Evolutionary conservation across 2,329 filamentous ascomycete species (phyloP), one percentile per base, ranked within the genome.

Genomic region (Westerdykella sp.): DNA sequence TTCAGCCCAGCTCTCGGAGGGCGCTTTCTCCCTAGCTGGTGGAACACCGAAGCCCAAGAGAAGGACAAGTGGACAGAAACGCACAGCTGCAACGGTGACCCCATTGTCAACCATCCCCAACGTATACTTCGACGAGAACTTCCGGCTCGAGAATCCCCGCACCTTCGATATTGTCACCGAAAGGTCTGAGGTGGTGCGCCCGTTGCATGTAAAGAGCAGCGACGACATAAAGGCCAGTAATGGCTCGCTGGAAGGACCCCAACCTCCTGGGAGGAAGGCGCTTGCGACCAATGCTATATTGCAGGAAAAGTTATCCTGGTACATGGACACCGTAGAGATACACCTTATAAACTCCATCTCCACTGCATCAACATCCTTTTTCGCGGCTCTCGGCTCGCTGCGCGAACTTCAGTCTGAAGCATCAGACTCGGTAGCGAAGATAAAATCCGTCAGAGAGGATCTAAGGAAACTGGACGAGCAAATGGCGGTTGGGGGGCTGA

Each of bases 261-360:
- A 71, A 35, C 65, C 68, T 14, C 68, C 70, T 11, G 74, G 74
- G 7, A 80, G 91, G 47, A 97, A 96, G 64, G 86, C 87, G 1
- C 73, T 98, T 22, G 91, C 91, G 6, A 96, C 90, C 0, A 98
- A 98, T 68, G 93, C 93, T 0, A 98, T 98, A 45, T 68, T 98
- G 30, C 93, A 98, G 64, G 93, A 98, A 68, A 98, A 98, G 68
- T 74, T 98, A 11, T 97, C 93, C 0, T 98, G 93, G 93, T 98
- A 98, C 66, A 95, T 98, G 89, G 93, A 98, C 64, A 98, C 93
- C 0, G 89, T 98, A 16, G 93, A 98, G 64, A 88, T 98, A 42
- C 93, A 98, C 63, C 74, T 98, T 6, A 96, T 98, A 55, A 88
- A 87, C 25, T 95, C 90, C 0, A 98, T 98, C 49, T 97, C 91